Conservation (phyloP, 106 monocot genomes). For the Apostasia ramifera region DNA sequence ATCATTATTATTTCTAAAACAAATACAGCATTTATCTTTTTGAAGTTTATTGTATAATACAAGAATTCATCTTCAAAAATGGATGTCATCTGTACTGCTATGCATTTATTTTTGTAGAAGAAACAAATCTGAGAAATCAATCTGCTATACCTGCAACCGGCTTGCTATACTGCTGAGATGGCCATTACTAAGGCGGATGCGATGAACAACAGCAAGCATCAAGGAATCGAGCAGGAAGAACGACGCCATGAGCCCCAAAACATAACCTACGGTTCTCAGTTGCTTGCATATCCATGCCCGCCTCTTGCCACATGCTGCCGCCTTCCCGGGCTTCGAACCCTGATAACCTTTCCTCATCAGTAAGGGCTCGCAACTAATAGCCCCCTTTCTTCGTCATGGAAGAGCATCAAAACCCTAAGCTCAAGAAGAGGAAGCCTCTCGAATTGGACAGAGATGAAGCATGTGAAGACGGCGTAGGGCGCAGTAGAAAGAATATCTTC, state of each 20-base stretch:
- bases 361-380: background rate
- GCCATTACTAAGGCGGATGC: constrained; percentile 15
- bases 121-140: background rate
- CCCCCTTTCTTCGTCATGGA: constrained; percentile 16
- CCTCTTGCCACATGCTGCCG: constrained; percentile 19
- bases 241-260: constrained; percentile 33
- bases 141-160: background rate
- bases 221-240: constrained; percentile 49
- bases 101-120: background rate
- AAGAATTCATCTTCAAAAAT: background rate
- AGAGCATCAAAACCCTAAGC: background rate
- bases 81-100: no score
- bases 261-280: constrained; percentile 34
- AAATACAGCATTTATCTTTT: background rate
- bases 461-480: background rate
- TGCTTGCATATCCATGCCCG: constrained; percentile 26
- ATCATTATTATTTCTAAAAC: background rate
- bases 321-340: constrained; percentile 17
- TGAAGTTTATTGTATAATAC: background rate
- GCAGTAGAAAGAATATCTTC: background rate
- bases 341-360: constrained; percentile 20
- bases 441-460: background rate
- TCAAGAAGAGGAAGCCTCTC: background rate
- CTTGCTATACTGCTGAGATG: background rate
- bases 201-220: constrained; percentile 43